A percentile compares a stretch with the other conserved stretches of the same genome.
Evolutionary conservation across 208 protist species (phyloP).

Genomic region (Leishmania gerbilli): DNA sequence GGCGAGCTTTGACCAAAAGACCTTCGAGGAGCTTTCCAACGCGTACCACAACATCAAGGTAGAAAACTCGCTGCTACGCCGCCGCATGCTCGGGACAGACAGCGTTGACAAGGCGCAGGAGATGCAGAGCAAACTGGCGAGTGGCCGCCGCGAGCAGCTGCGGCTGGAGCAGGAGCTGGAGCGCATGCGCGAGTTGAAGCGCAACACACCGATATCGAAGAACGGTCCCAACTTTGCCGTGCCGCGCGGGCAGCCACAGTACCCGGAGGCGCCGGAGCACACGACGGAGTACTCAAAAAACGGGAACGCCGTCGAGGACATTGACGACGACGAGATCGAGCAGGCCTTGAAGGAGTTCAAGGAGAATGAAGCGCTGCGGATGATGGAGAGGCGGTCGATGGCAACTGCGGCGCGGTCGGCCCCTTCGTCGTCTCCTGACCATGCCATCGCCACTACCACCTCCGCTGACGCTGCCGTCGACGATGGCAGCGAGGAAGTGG

Average conservation of each 20-base stretch:
- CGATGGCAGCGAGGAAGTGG: conserved; percentile 22
- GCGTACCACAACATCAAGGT: conserved; percentile 89
- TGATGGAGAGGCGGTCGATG: conserved; percentile 9
- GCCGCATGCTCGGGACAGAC: conserved; percentile 69
- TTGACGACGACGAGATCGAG: conserved; percentile 51
- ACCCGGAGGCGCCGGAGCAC: conserved; percentile 53
- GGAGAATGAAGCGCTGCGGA: conserved; percentile 26
- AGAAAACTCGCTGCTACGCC: conserved; percentile 80
- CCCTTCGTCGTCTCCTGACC: neutral
- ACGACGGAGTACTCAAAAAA: conserved; percentile 42
- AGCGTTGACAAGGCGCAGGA: conserved; percentile 64
- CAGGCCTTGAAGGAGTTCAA: conserved; percentile 42
- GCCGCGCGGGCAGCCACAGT: conserved; percentile 32
- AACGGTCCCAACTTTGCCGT: conserved; percentile 21
- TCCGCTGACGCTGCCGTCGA: conserved; percentile 10
- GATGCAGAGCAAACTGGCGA: conserved; percentile 62
- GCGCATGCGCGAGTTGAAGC: conserved; percentile 52
- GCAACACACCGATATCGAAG: conserved; percentile 11
- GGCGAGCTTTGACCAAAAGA: conserved; percentile 40
- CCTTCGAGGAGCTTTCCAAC: conserved; percentile 66
- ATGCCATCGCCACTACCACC: neutral
- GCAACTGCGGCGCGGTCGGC: neutral
- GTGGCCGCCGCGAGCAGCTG: conserved; percentile 51
- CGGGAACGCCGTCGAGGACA: conserved; percentile 39
- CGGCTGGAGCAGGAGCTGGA: conserved; percentile 62